A percentile compares a stretch with the other conserved stretches of the same genome.
Conservation (phyloP, 306 rosid genomes). For the Bauhinia variegata region DNA sequence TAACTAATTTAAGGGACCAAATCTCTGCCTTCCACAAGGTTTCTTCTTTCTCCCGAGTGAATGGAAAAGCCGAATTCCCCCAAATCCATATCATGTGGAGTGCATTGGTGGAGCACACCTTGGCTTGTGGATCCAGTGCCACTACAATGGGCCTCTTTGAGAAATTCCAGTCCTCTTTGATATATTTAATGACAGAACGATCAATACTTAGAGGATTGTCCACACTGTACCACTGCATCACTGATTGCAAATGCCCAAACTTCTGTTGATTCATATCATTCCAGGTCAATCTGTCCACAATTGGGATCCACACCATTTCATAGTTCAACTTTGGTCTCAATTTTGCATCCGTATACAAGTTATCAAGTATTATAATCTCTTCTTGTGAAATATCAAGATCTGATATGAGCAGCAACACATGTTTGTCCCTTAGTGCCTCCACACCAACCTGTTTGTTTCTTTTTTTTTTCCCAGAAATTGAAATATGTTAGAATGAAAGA, state of each 20-base stretch:
- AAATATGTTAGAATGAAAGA: background rate
- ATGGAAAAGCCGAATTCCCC: slow-evolving; percentile 80
- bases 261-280: too few species aligned
- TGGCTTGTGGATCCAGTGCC: slow-evolving; percentile 79
- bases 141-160: slow-evolving; percentile 48
- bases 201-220: slow-evolving; percentile 33
- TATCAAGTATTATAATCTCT: too few species aligned
- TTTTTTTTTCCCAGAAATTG: too few species aligned
- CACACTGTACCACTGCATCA: slow-evolving; percentile 49
- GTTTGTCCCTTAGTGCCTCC: slow-evolving; percentile 53
- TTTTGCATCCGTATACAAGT: too few species aligned
- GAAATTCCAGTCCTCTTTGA: slow-evolving; percentile 38
- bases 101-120: slow-evolving; percentile 66
- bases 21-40: slow-evolving; percentile 63
- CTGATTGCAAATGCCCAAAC: slow-evolving; percentile 38
- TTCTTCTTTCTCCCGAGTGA: slow-evolving; percentile 70
- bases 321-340: too few species aligned
- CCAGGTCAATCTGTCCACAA: background rate
- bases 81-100: slow-evolving; percentile 85
- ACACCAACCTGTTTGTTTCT: slow-evolving; percentile 57
- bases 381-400: slow-evolving; percentile 48
- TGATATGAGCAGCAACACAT: slow-evolving; percentile 59
- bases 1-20: slow-evolving; percentile 74
- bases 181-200: slow-evolving; percentile 22
- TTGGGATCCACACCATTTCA: too few species aligned